A percentile compares a stretch with the other conserved stretches of the same genome.
These are phyloP conservation scores for Voacanga thouarsii DNA, from an alignment of 257 asterid species.

Conservation along the genomic window DNA sequence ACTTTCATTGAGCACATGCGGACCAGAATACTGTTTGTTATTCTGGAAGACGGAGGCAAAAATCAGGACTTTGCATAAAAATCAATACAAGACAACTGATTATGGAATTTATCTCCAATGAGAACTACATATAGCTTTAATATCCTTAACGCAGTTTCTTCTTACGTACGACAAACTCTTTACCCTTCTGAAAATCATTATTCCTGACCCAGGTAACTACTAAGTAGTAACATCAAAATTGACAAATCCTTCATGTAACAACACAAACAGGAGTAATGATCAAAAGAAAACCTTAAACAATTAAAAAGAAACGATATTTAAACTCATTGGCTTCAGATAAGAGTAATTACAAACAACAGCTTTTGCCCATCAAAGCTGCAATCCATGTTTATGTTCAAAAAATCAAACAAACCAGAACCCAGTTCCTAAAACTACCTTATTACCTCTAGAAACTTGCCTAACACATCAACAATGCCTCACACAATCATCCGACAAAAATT, in stretches of 20 bases:
- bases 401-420: neutral
- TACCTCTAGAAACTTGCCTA: neutral
- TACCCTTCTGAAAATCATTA: neutral
- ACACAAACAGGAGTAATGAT: neutral
- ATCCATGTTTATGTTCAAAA: neutral
- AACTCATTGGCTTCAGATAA: neutral
- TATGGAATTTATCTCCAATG: neutral
- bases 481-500: neutral
- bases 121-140: neutral
- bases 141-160: neutral
- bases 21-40: neutral
- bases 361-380: neutral
- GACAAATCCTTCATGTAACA: neutral
- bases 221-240: neutral
- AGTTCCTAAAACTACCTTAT: constrained; percentile 11
- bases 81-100: neutral
- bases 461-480: neutral
- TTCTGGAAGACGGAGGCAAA: neutral
- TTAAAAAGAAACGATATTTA: constrained; percentile 1
- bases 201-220: neutral
- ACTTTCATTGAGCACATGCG: neutral
- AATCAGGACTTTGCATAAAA: neutral
- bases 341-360: neutral
- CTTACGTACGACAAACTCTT: neutral
- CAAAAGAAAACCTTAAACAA: neutral